phyloP scores from a whole-genome alignment of 1,284 basidiomycete species.

The Ganoderma leucocontextum region DNA sequence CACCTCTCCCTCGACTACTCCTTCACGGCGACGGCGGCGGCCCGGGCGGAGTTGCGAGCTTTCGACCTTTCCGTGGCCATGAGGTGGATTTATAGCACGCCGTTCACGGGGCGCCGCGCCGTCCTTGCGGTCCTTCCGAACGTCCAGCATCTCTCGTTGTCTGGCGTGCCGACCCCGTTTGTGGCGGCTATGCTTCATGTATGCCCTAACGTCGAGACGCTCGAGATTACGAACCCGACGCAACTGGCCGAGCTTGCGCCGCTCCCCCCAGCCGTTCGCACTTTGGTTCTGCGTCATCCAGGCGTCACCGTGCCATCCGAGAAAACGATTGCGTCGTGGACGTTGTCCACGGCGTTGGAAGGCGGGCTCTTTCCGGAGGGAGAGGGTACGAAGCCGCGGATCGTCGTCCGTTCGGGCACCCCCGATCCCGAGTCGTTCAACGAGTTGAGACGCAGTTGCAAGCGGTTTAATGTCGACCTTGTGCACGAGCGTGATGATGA shows the following conservation, averaged over 20 bases:
- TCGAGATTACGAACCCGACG: conserved; percentile 35
- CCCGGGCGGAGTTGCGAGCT: conserved; percentile 26
- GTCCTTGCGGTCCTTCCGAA: conserved; percentile 32
- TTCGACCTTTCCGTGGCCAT: conserved; percentile 27
- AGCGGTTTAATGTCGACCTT: conserved; percentile 22
- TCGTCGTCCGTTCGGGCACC: conserved; percentile 29
- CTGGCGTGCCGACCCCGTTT: conserved; percentile 41
- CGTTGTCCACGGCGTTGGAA: conserved; percentile 25
- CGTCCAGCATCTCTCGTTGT: conserved; percentile 37
- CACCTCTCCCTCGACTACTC: conserved; percentile 42
- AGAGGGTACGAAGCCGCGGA: conserved; percentile 8
- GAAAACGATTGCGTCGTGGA: conserved; percentile 29
- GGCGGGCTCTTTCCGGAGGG: conserved; percentile 21
- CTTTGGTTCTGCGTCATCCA: conserved; percentile 33
- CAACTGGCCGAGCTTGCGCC: conserved; percentile 28
- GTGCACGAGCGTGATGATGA: conserved; percentile 29
- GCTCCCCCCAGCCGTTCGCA: conserved; percentile 36
- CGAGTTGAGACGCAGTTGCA: conserved; percentile 23
- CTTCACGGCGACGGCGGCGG: conserved; percentile 26
- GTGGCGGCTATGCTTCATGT: conserved; percentile 38
- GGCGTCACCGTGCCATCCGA: conserved; percentile 8
- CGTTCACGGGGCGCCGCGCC: too few relatives aligned
- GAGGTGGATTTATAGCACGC: too few relatives aligned
- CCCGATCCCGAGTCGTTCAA: conserved; percentile 27
- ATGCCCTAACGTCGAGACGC: conserved; percentile 36